A percentile compares a stretch with the other conserved stretches of the same genome.
Conservation (phyloP, 257 asterid genomes). For the Lycium ferocissimum region DNA sequence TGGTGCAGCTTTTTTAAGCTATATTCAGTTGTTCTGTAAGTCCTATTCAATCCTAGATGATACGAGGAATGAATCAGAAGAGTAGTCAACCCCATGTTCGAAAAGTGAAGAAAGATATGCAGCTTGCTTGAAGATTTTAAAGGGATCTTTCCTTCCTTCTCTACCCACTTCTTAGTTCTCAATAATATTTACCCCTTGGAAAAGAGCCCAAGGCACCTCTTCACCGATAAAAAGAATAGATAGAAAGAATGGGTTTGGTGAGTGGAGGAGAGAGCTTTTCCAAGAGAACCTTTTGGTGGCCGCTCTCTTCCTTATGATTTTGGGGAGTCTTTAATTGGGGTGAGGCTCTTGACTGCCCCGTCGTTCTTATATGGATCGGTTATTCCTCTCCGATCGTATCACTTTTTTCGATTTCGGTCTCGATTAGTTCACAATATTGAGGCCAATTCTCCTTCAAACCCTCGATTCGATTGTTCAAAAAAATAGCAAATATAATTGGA, state of each 20-base stretch:
- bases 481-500: neutral
- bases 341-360: neutral
- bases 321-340: neutral
- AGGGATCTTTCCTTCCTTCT: conserved; percentile 3
- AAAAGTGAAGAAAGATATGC: neutral
- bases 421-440: neutral
- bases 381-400: neutral
- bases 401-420: neutral
- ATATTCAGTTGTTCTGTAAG: neutral
- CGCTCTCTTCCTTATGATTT: neutral
- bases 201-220: neutral
- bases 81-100: neutral
- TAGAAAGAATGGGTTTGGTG: neutral
- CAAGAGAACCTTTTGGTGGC: too few relatives aligned
- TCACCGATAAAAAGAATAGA: neutral
- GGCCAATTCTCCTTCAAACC: neutral
- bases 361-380: neutral
- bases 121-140: neutral
- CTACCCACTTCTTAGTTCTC: neutral
- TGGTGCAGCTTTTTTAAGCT: neutral
- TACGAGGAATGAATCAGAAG: neutral
- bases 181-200: neutral
- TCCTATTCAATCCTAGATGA: neutral
- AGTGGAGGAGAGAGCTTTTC: neutral
- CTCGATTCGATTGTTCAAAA: neutral